These are phyloP conservation scores for Paracamarosporium sp. DNA, from an alignment of 2,329 filamentous ascomycete species.

Conservation along the genomic window DNA sequence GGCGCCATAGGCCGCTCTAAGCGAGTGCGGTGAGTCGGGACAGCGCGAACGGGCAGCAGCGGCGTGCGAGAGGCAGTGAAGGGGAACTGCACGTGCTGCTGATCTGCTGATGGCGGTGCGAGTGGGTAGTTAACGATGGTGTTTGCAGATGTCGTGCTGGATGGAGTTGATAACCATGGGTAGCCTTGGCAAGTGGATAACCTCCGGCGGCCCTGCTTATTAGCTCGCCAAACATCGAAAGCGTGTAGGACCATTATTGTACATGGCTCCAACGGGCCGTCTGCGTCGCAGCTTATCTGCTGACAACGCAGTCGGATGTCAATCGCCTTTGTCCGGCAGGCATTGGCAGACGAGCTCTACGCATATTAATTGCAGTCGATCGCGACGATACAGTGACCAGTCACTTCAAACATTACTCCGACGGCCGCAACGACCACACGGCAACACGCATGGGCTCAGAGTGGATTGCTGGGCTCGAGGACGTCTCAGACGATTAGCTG, in stretches of 20 bases:
- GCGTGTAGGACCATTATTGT: not conserved
- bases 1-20: conserved; percentile 47
- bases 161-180: conserved; percentile 27
- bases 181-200: conserved; percentile 11
- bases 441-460: too few species aligned
- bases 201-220: not conserved
- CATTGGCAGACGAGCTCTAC: not conserved
- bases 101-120: not conserved
- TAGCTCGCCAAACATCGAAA: not conserved
- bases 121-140: conserved; percentile 9
- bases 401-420: not conserved
- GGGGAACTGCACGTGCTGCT: conserved; percentile 5
- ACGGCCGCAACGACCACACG: not conserved
- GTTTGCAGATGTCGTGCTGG: conserved; percentile 13
- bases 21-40: conserved; percentile 40
- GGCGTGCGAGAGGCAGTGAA: conserved; percentile 8
- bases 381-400: not conserved
- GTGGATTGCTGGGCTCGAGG: too few species aligned
- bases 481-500: not conserved
- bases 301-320: not conserved
- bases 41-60: conserved; percentile 11
- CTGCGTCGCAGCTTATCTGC: not conserved
- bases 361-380: not conserved
- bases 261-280: not conserved
- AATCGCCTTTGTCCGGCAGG: not conserved